phyloP scores from a whole-genome alignment of 2,329 filamentous ascomycete genomes.

The Fonsecaea nubica region DNA sequence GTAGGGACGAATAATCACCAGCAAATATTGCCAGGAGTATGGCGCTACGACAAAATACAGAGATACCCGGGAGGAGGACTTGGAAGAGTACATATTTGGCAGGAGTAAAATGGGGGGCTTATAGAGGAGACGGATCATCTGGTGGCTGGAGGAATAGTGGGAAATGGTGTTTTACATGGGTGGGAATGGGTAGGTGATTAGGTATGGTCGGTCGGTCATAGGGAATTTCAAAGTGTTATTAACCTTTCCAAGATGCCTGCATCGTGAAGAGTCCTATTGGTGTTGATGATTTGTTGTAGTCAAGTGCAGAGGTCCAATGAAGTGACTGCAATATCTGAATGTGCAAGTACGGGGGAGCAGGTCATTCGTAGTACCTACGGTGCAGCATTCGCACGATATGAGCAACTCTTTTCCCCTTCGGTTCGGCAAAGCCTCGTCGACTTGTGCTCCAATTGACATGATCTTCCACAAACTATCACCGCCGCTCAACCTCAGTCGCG shows the following conservation, averaged over 20 bases:
- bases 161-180: neutral
- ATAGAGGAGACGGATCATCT: neutral
- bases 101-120: neutral
- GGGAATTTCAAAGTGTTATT: neutral
- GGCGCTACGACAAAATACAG: neutral
- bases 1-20: neutral
- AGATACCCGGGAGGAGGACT: slow-evolving; percentile 9
- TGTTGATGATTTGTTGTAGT: too few relatives aligned
- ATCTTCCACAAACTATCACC: neutral
- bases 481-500: neutral
- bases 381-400: neutral
- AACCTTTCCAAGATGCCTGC: neutral
- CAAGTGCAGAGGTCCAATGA: too few relatives aligned
- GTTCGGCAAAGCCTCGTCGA: neutral
- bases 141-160: neutral
- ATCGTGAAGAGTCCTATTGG: neutral
- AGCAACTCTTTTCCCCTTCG: neutral
- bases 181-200: neutral
- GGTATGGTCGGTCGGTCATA: neutral
- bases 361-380: neutral
- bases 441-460: neutral
- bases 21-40: slow-evolving; percentile 3
- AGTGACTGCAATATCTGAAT: too few relatives aligned
- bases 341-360: too few relatives aligned
- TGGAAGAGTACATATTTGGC: neutral